Base-by-base conservation (phyloP, 306 rosid species). In the Alnus rubra region DNA sequence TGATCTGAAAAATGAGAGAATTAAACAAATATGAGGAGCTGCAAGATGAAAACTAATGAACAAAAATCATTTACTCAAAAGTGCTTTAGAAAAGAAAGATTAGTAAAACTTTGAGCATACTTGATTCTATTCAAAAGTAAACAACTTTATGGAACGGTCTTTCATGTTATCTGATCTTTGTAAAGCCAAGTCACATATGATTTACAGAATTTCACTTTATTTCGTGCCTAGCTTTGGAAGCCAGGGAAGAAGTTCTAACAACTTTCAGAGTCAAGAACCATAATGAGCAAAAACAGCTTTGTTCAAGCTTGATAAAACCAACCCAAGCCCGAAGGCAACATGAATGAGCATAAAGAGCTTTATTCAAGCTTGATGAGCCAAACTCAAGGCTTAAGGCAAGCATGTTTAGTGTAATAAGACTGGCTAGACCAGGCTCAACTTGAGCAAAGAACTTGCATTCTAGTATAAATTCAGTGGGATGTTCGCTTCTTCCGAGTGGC, bases 1-100 rank as follows among this genome's bases (percentile, higher is more conserved):
- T 68, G 98, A 91, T 86, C 98, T 93, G 89, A 83, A 77, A 64
- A 77, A 80, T 71, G 78, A 75, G 10, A 76, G 13, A 79, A 78
- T 9, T 68, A 19, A 82, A 80, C 64, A 64, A 74, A 50, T 48
- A 64, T 54, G 33, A 77, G 70, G 80, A 64, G 62, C 71, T 45
- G 68, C 48, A 65, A 51, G 42, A 23, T 49, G 79, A 62, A 58
- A 81, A 65, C 62, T 69, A 45, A 62, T 55, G 49, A 77, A 69
- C 76, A 74, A 71, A 56, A 39, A 30, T 74, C 11, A 18, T 2
- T n/a, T 74, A 76, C 55, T 60, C 78, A 49, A 80, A 65, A 65
- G 69, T 71, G 62, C 78, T 48, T 37, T 35, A 16, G 54, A 45
- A 65, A 76, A 74, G 74, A 60, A 42, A 42, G 45, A 33, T 73